Conservation (phyloP, 805 yeast genomes). For the Barnettozyma sucrosica region DNA sequence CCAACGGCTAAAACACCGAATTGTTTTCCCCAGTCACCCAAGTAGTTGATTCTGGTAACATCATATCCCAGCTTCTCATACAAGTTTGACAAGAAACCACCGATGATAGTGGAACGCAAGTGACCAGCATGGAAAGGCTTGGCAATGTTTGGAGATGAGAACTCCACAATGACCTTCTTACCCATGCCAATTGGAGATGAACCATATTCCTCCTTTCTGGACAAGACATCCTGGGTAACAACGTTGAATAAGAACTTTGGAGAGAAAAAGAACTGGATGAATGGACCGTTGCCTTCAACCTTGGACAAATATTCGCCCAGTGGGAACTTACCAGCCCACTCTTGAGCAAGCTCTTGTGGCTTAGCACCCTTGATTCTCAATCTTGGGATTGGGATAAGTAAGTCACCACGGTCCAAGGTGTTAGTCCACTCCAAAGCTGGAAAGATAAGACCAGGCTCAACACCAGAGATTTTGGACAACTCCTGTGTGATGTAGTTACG, state of each 20-base stretch:
- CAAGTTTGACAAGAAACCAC: conserved; percentile 87
- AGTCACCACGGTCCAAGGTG: conserved; percentile 86
- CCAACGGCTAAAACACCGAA: conserved; percentile 95
- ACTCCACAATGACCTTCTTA: conserved; percentile 75
- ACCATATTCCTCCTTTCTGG: conserved; percentile 60
- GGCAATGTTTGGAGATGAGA: conserved; percentile 97
- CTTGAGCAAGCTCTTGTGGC: conserved; percentile 65
- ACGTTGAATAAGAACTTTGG: conserved; percentile 59
- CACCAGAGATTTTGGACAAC: conserved; percentile 66
- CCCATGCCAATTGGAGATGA: conserved; percentile 64
- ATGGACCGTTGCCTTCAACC: conserved; percentile 83
- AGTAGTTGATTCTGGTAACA: conserved; percentile 87
- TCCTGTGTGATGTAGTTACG: conserved; percentile 86
- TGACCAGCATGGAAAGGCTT: conserved; percentile 99
- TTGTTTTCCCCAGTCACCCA: conserved; percentile 99
- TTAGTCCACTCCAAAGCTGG: conserved; percentile 86
- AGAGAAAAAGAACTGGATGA: conserved; percentile 82
- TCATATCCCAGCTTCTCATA: conserved; percentile 90
- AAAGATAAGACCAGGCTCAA: conserved; percentile 61
- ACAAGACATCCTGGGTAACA: conserved; percentile 65
- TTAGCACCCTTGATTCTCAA: conserved; percentile 78
- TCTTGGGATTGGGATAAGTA: conserved; percentile 88
- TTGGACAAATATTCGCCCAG: conserved; percentile 60
- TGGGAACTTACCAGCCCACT: conserved; percentile 77
- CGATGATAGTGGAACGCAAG: conserved; percentile 94